Evolutionary conservation across 225 moss, liverwort and hornwort species (phyloP), one percentile per base, ranked within the genome.

Genomic region (Thuidium tamariscinum): DNA sequence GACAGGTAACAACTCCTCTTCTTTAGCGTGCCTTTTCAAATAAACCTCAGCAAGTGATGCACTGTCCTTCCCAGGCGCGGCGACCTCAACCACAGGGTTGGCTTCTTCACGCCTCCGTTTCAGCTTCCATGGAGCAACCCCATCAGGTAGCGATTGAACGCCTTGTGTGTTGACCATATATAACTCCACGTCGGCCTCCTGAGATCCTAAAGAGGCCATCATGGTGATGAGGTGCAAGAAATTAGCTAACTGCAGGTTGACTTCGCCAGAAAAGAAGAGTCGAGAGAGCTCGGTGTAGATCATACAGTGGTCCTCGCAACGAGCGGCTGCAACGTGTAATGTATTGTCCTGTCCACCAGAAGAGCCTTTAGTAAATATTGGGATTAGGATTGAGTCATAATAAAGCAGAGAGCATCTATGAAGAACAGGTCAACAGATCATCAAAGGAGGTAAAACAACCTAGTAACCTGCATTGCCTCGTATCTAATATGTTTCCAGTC

Each of bases 191-290:
- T 95, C 95, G 57, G 66, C 78, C 87, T 94, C 92, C 51, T 90
- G 89, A 51, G 95, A 96, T 46, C 97, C 95, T 70, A 95, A 90
- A 13, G 94, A 94, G 48, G 92, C 92, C 97, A 97, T 97, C 86
- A 97, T 89, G 42, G 96, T 96, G 81, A 97, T 96, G 85, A 97
- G 93, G 86, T 97, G 97, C 61, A 97, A 74, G 77, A 97, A 95
- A 85, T 96, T 95, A 57, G 96, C 94, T 3, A 97, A 79, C 78
- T 94, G 90, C 88, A 93, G 88, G 83, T 97, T 90, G 55, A 95
- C 76, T 90, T 95, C 93, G 27, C 94, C 95, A 46, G 82, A 83
- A 80, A 97, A 97, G 85, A 97, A 95, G 55, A 96, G 89, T 10
- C 96, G 94, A 61, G 97, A 95, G 12, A 97, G 93, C 86, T 97